Evolutionary conservation across 1,139 yeast species (phyloP).

Genomic region (Suhomyces chickasaworum): DNA sequence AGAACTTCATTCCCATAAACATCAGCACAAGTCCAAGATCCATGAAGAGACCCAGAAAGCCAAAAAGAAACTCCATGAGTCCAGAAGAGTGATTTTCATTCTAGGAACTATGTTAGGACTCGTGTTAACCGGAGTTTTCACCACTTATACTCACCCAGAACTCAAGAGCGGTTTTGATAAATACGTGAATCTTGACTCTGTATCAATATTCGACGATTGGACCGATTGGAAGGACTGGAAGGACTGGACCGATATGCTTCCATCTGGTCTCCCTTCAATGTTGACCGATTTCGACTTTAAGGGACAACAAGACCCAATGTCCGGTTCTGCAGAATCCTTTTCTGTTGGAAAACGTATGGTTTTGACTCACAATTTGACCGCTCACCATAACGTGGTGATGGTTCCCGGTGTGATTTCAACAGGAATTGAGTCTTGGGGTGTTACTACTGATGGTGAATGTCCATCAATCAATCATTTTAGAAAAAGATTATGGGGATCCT

Average conservation of each 20-base stretch:
- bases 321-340: constrained; percentile 76
- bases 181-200: constrained; percentile 55
- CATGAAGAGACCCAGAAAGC: constrained; percentile 5
- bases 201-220: constrained; percentile 33
- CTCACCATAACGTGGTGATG: constrained; percentile 79
- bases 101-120: constrained; percentile 73
- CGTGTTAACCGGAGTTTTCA: constrained; percentile 62
- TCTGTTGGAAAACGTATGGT: constrained; percentile 78
- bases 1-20: not conserved
- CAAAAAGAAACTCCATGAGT: constrained; percentile 28
- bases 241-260: constrained; percentile 65
- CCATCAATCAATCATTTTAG: constrained; percentile 84
- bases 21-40: constrained; percentile 4
- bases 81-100: constrained; percentile 51
- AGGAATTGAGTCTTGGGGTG: constrained; percentile 93
- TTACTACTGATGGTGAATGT: constrained; percentile 65
- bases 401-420: constrained; percentile 97
- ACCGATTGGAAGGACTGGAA: constrained; percentile 38
- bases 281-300: constrained; percentile 54
- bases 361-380: constrained; percentile 49
- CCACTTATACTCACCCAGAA: constrained; percentile 48
- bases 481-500: constrained; percentile 94
- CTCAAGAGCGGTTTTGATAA: constrained; percentile 51
- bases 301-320: constrained; percentile 33
- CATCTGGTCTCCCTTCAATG: constrained; percentile 62